These are phyloP conservation scores for Claviceps spartinae DNA, from an alignment of 2,329 filamentous ascomycete species.

Conservation along the genomic window DNA sequence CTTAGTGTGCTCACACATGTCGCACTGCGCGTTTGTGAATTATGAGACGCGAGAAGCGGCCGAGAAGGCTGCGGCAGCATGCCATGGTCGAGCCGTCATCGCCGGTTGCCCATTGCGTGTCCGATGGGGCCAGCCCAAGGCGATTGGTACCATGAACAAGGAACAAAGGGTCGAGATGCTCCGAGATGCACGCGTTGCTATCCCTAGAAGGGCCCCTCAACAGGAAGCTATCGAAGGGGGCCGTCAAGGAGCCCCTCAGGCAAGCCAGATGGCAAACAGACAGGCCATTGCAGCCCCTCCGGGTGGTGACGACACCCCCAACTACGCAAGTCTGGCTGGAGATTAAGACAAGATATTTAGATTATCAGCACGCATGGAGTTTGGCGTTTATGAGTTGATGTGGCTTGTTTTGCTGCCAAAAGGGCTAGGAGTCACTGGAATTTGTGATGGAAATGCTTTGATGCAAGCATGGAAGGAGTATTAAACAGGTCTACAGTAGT, in stretches of 20 bases:
- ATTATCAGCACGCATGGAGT: constrained; percentile 12
- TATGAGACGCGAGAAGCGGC: constrained; percentile 75
- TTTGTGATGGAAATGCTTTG: background rate
- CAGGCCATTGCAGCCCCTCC: constrained; percentile 60
- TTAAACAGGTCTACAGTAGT: background rate
- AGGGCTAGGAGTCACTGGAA: constrained; percentile 1
- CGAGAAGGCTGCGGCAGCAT: constrained; percentile 71
- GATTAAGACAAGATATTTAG: constrained; percentile 37
- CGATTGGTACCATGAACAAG: constrained; percentile 80
- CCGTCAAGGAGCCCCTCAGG: constrained; percentile 22
- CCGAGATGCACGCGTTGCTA: constrained; percentile 47
- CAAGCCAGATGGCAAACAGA: constrained; percentile 16
- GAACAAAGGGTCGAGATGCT: constrained; percentile 74
- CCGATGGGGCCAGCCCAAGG: constrained; percentile 85
- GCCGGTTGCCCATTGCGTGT: constrained; percentile 82
- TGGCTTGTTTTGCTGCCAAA: background rate
- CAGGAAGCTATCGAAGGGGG: constrained; percentile 20
- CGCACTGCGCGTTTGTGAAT: constrained; percentile 94
- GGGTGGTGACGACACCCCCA: constrained; percentile 55
- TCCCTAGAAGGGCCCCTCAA: constrained; percentile 11
- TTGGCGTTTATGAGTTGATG: constrained; percentile 14
- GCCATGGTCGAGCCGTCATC: constrained; percentile 79
- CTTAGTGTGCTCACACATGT: constrained; percentile 89
- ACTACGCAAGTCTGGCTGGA: constrained; percentile 76
- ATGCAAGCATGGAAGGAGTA: constrained; percentile 3